A percentile compares a stretch with the other conserved stretches of the same genome.
phyloP scores from a whole-genome alignment of 306 rosid genomes.

The Vigna radiata region DNA sequence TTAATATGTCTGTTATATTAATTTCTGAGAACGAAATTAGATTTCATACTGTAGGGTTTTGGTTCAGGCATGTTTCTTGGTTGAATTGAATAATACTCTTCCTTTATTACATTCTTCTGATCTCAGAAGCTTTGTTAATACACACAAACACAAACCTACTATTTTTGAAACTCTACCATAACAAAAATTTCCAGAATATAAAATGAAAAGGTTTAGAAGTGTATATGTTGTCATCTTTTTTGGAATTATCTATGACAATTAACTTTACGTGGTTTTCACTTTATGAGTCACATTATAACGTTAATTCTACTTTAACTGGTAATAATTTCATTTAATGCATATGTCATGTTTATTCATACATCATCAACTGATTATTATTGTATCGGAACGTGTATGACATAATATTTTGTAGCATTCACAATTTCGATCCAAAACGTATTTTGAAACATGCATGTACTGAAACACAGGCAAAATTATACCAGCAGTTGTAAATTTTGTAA shows the following conservation, averaged over 20 bases:
- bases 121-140: slow-evolving; percentile 17
- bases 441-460: too few species aligned
- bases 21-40: slow-evolving; percentile 24
- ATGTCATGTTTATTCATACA: background rate
- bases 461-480: too few species aligned
- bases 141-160: background rate
- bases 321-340: background rate
- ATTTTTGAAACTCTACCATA: background rate
- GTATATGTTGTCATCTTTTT: background rate
- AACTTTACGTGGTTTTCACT: background rate
- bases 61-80: slow-evolving; percentile 32
- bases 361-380: background rate
- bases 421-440: too few species aligned
- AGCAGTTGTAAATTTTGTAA: too few species aligned
- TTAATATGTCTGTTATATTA: slow-evolving; percentile 27
- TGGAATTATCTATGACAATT: background rate
- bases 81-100: slow-evolving; percentile 23
- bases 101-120: slow-evolving; percentile 21
- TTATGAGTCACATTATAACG: background rate
- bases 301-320: background rate
- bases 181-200: background rate
- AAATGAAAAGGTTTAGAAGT: background rate
- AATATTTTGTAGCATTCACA: background rate
- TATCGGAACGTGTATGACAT: background rate
- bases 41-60: slow-evolving; percentile 49